Percentiles rank a stretch among this genome's conserved stretches.
Conservation (phyloP, 192 early-diverging fungal genomes). For the Backusella luteola region DNA sequence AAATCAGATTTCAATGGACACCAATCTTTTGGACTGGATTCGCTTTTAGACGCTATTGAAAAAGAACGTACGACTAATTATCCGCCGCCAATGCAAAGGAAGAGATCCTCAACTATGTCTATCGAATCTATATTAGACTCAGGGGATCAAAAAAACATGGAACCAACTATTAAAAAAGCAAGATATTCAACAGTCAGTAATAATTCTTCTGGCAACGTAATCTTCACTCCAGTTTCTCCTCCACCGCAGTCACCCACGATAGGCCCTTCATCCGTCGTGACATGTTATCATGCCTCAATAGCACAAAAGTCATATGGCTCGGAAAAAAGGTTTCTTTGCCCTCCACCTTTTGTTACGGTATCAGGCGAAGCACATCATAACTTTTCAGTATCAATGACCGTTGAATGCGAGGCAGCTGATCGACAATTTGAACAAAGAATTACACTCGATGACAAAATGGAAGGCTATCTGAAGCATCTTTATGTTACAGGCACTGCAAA, state of each 20-base stretch:
- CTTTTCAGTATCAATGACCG: conserved; percentile 30
- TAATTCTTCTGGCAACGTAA: neutral
- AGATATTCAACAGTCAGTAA: neutral
- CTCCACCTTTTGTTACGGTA: conserved; percentile 64
- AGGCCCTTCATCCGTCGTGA: conserved; percentile 62
- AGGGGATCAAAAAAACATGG: neutral
- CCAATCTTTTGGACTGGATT: conserved; percentile 22
- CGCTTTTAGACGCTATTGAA: conserved; percentile 30
- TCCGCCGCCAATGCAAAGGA: neutral
- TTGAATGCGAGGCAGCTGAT: conserved; percentile 33
- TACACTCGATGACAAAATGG: conserved; percentile 47
- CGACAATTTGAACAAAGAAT: conserved; percentile 45
- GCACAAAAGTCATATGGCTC: conserved; percentile 94
- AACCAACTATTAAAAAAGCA: neutral
- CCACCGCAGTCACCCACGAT: neutral
- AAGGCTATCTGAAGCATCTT: conserved; percentile 69
- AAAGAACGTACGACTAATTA: neutral
- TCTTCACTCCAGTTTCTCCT: neutral
- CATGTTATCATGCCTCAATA: conserved; percentile 77
- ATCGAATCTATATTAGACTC: conserved; percentile 29
- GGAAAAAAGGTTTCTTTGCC: conserved; percentile 84
- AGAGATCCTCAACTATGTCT: conserved; percentile 23
- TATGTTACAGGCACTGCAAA: conserved; percentile 79
- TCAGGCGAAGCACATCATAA: conserved; percentile 43
- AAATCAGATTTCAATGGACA: conserved; percentile 13